Percentiles rank a stretch among this genome's conserved stretches.
These are phyloP conservation scores for Wickerhamomyces mucosus DNA, from an alignment of 805 yeast species.

Conservation along the genomic window DNA sequence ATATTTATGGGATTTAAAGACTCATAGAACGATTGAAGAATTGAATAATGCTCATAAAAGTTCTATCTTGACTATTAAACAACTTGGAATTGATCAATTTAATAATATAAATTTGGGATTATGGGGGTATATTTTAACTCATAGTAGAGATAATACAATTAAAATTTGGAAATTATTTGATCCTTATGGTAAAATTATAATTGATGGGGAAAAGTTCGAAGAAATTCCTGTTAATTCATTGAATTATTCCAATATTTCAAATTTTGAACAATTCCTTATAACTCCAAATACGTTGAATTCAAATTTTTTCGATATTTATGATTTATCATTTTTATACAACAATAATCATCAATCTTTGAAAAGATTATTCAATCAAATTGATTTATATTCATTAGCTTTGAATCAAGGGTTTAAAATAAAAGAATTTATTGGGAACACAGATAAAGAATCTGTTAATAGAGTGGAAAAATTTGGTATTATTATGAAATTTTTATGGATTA, in stretches of 20 bases:
- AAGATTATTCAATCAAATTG: conserved; percentile 17
- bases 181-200: neutral
- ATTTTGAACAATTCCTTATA: conserved; percentile 26
- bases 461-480: conserved; percentile 49
- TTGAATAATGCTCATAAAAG: conserved; percentile 51
- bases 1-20: conserved; percentile 40
- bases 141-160: conserved; percentile 54
- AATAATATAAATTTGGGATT: conserved; percentile 14
- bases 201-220: conserved; percentile 21
- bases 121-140: conserved; percentile 44
- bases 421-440: conserved; percentile 10
- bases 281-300: conserved; percentile 62
- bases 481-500: conserved; percentile 43
- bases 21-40: conserved; percentile 43
- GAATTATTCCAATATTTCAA: conserved; percentile 60
- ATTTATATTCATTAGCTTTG: conserved; percentile 11
- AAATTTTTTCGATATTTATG: conserved; percentile 54
- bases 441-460: conserved; percentile 6
- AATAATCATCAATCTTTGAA: conserved; percentile 12
- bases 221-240: conserved; percentile 64
- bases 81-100: conserved; percentile 24
- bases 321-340: conserved; percentile 19
- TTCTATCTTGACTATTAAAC: conserved; percentile 40
- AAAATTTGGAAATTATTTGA: conserved; percentile 34
- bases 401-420: conserved; percentile 9